Evolutionary conservation across 169 alveolate genomes (phyloP).

Genomic region (Plasmodium adleri): DNA sequence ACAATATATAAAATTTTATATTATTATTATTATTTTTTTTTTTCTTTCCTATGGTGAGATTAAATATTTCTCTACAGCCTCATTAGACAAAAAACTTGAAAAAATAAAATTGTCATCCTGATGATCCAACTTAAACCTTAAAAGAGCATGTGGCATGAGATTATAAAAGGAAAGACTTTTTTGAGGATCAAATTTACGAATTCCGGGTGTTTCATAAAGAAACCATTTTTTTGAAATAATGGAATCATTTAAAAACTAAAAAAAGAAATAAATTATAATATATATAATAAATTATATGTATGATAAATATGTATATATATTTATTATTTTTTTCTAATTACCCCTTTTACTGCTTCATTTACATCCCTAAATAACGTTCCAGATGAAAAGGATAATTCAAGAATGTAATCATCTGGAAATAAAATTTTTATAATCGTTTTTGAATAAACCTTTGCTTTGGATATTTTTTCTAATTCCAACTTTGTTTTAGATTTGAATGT

Average conservation of each 20-base stretch:
- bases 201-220: constrained; percentile 74
- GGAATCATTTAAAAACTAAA: constrained; percentile 41
- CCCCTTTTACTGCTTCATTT: constrained; percentile 49
- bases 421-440: constrained; percentile 61
- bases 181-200: constrained; percentile 57
- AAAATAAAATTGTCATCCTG: neutral
- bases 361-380: constrained; percentile 50
- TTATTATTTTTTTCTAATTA: neutral
- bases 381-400: constrained; percentile 67
- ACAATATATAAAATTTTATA: neutral
- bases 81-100: constrained; percentile 38
- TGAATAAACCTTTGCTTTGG: constrained; percentile 42
- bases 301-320: neutral
- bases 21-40: neutral
- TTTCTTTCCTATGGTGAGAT: constrained; percentile 3
- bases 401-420: constrained; percentile 53
- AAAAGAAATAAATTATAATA: neutral
- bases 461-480: constrained; percentile 46
- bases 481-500: constrained; percentile 67
- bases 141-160: constrained; percentile 39
- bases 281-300: neutral
- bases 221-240: constrained; percentile 34
- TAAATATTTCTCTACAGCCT: constrained; percentile 45
- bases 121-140: constrained; percentile 53
- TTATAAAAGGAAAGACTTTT: constrained; percentile 51